phyloP scores from a whole-genome alignment of 495 filamentous ascomycete species.

The Neurospora sp. region DNA sequence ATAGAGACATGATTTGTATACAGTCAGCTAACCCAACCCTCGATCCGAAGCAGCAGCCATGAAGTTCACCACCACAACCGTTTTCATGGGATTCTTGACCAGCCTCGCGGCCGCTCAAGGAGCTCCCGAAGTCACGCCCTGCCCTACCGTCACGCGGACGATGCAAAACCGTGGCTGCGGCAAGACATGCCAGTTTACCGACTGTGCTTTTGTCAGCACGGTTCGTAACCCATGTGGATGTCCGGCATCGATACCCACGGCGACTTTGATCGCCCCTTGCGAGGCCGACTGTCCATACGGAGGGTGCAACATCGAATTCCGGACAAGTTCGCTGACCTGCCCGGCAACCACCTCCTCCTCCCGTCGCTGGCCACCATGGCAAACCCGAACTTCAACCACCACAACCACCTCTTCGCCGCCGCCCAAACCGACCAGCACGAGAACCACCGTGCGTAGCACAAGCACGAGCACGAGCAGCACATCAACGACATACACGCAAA shows the following conservation, averaged over 20 bases:
- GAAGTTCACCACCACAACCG: constrained; percentile 10
- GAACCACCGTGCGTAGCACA: constrained; percentile 1
- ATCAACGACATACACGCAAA: constrained; percentile 4
- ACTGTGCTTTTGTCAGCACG: constrained; percentile 18
- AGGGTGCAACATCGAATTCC: constrained; percentile 23
- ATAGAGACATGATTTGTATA: neutral
- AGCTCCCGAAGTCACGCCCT: constrained; percentile 4
- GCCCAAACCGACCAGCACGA: neutral
- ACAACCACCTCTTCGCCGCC: neutral
- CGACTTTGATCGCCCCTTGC: constrained; percentile 24
- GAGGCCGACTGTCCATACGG: constrained; percentile 21
- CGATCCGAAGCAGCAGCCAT: constrained; percentile 1
- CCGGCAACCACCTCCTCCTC: constrained; percentile 8
- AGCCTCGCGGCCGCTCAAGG: constrained; percentile 10
- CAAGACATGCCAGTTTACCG: constrained; percentile 14
- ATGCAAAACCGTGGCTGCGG: constrained; percentile 16
- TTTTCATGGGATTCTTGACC: constrained; percentile 13
- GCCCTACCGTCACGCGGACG: constrained; percentile 21
- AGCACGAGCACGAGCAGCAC: constrained; percentile 3
- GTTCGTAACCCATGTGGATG: constrained; percentile 22
- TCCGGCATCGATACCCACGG: constrained; percentile 19
- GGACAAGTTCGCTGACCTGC: constrained; percentile 12
- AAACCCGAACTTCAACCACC: constrained; percentile 1
- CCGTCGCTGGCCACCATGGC: constrained; percentile 1
- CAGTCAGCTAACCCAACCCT: neutral